phyloP scores from a whole-genome alignment of 345 rosid genomes.

The Geranium brycei region DNA sequence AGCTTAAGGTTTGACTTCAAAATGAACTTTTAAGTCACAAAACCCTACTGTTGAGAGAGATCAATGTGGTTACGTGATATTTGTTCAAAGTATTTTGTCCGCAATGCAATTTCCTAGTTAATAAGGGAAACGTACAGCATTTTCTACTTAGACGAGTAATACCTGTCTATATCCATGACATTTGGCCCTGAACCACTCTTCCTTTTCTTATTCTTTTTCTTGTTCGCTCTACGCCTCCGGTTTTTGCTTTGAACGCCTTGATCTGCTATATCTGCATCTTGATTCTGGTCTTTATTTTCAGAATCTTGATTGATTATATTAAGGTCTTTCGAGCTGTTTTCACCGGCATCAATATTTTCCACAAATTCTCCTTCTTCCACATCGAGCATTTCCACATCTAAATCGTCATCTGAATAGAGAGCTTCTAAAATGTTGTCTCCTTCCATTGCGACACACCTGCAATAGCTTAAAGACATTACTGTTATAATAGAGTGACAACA shows the following conservation, averaged over 20 bases:
- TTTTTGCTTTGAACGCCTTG: conserved; percentile 24
- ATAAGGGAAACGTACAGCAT: not conserved
- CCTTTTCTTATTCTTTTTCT: conserved; percentile 41
- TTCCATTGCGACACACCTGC: conserved; percentile 29
- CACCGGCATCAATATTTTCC: conserved; percentile 23
- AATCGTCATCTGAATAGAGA: conserved; percentile 31
- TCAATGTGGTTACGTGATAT: too few species aligned
- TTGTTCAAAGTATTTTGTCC: not conserved
- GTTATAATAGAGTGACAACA: too few species aligned
- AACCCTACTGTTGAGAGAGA: too few species aligned
- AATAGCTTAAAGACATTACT: too few species aligned
- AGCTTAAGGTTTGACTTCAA: too few species aligned
- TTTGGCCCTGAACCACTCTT: conserved; percentile 25
- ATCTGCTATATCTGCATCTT: conserved; percentile 15
- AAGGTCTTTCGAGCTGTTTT: conserved; percentile 8
- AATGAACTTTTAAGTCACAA: too few species aligned
- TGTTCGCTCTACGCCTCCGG: conserved; percentile 24
- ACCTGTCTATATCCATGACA: conserved; percentile 55
- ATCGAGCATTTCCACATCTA: conserved; percentile 54
- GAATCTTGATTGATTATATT: not conserved
- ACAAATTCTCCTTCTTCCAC: conserved; percentile 73
- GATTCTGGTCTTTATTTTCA: not conserved
- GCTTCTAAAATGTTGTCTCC: conserved; percentile 45
- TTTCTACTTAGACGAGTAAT: not conserved
- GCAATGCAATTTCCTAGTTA: not conserved